A percentile compares a stretch with the other conserved stretches of the same genome.
Conservation (phyloP, 208 protist species). For the Porcisia deanei region DNA sequence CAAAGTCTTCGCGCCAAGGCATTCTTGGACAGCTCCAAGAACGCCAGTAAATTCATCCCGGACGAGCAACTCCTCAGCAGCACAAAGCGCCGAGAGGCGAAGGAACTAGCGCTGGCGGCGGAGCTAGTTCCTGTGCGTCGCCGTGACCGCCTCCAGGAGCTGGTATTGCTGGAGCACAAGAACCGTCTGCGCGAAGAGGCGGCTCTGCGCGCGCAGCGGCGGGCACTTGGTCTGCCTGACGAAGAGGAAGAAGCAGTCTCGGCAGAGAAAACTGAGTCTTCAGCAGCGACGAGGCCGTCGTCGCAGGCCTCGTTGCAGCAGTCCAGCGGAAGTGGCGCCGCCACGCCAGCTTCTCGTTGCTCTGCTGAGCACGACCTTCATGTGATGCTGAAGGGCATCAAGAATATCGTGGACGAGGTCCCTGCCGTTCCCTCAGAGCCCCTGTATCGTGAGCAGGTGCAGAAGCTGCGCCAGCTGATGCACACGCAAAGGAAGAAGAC, state of each 20-base stretch:
- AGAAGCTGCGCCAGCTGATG: constrained; percentile 61
- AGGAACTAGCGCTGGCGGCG: constrained; percentile 58
- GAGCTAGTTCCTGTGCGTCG: constrained; percentile 77
- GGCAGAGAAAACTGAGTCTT: constrained; percentile 13
- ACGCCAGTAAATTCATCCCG: constrained; percentile 71
- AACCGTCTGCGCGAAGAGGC: constrained; percentile 61
- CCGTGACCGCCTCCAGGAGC: constrained; percentile 86
- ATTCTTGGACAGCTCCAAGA: constrained; percentile 66
- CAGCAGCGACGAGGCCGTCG: constrained; percentile 27
- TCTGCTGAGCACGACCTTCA: constrained; percentile 70
- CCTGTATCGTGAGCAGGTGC: constrained; percentile 52
- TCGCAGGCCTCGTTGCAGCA: constrained; percentile 27
- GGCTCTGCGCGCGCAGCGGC: constrained; percentile 55
- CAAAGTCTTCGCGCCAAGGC: constrained; percentile 53
- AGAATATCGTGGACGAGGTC: constrained; percentile 57
- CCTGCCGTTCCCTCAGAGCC: constrained; percentile 13
- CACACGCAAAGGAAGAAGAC: constrained; percentile 73
- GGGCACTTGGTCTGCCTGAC: constrained; percentile 46
- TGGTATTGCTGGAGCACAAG: constrained; percentile 87
- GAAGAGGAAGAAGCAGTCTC: constrained; percentile 32
- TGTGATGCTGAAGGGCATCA: constrained; percentile 49
- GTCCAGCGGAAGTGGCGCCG: constrained; percentile 34
- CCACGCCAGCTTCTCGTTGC: constrained; percentile 44
- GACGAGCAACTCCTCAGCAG: constrained; percentile 85
- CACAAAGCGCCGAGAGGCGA: constrained; percentile 58